Conservation (phyloP, 108 stramenopile genomes). For the Phaeodactylum tricornutum region DNA sequence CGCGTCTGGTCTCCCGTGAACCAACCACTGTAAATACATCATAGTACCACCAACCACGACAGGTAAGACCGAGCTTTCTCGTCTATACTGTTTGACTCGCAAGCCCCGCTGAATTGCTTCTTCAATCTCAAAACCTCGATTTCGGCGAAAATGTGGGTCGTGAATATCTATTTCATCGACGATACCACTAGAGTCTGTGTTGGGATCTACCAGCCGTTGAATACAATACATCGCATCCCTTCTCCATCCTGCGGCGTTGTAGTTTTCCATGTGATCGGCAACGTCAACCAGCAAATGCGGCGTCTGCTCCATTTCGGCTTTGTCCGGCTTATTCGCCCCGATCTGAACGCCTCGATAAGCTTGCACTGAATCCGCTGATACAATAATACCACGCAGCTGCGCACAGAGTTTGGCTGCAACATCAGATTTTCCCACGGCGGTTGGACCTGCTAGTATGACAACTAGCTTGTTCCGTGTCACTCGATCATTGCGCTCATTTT, state of each 20-base stretch:
- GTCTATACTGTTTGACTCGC: constrained; percentile 1
- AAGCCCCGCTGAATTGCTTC: constrained; percentile 5
- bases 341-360: constrained; percentile 84
- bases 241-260: constrained; percentile 90
- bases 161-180: not conserved
- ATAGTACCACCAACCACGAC: constrained; percentile 52
- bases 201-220: constrained; percentile 21
- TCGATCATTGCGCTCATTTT: too few relatives aligned
- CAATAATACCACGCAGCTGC: constrained; percentile 30
- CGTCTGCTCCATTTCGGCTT: constrained; percentile 55
- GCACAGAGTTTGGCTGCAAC: constrained; percentile 74
- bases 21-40: constrained; percentile 96
- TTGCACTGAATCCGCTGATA: constrained; percentile 93
- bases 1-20: constrained; percentile 90
- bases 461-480: constrained; percentile 19
- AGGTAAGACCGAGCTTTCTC: constrained; percentile 1
- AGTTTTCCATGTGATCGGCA: constrained; percentile 41
- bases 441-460: constrained; percentile 84
- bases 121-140: constrained; percentile 2
- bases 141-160: not conserved
- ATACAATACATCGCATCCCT: constrained; percentile 53
- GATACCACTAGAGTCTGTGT: constrained; percentile 5
- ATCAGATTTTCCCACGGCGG: constrained; percentile 87
- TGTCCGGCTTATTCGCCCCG: constrained; percentile 93
- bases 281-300: constrained; percentile 88